These are phyloP conservation scores for Colletotrichum chlorophyti DNA, from an alignment of 2,329 filamentous ascomycete species.

Conservation along the genomic window DNA sequence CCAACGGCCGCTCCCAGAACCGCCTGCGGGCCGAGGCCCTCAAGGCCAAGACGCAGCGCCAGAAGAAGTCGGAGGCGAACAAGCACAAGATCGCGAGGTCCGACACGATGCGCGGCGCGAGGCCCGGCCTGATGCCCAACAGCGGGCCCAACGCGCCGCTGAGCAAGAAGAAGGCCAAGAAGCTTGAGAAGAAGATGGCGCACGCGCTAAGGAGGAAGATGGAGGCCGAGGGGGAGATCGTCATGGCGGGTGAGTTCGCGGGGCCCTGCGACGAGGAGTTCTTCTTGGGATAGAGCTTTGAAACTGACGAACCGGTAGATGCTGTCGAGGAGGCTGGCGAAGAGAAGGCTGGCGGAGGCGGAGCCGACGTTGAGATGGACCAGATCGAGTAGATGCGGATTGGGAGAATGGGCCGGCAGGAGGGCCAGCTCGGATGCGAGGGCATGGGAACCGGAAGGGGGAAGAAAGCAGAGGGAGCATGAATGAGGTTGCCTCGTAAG, in stretches of 20 bases:
- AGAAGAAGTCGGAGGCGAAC: constrained; percentile 47
- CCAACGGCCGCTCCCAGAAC: constrained; percentile 63
- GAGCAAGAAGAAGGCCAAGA: constrained; percentile 62
- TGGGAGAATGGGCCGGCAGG: too few species aligned
- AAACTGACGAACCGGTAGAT: neutral
- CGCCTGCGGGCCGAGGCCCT: constrained; percentile 54
- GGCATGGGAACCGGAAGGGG: too few species aligned
- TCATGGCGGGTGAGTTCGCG: constrained; percentile 51
- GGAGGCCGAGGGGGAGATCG: constrained; percentile 55
- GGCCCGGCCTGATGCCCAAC: constrained; percentile 59
- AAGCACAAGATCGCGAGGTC: constrained; percentile 48
- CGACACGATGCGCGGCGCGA: constrained; percentile 56
- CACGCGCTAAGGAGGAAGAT: constrained; percentile 60
- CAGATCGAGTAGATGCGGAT: constrained; percentile 1
- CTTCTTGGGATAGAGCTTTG: neutral
- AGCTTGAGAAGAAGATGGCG: constrained; percentile 60
- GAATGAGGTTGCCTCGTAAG: too few species aligned
- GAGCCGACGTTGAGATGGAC: constrained; percentile 11
- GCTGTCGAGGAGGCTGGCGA: neutral
- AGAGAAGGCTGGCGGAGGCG: neutral
- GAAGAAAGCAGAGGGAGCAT: too few species aligned
- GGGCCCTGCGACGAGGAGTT: neutral
- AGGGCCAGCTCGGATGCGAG: too few species aligned
- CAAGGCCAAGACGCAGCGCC: constrained; percentile 49
- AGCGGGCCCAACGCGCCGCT: constrained; percentile 59